Evolutionary conservation across 1,284 basidiomycete genomes (phyloP), one percentile per base, ranked within the genome.

Genomic region (Neolentinus lepideus): DNA sequence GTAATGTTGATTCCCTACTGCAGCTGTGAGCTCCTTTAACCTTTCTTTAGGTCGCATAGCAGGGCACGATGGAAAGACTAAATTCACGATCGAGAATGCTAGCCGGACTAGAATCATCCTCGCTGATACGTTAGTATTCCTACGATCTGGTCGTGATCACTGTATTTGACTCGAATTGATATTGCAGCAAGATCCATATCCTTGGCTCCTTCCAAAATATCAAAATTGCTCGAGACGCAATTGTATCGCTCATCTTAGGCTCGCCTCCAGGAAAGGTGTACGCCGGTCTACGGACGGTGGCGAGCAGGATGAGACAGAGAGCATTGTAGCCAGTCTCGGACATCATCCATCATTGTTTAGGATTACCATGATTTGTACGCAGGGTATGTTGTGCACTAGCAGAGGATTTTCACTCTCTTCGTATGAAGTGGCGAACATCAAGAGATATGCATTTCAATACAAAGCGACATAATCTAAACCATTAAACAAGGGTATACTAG

Each of bases 251-350:
- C 46, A 98, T 98, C 64, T 80, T 98, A 38, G 95, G 95, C 55
- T 94, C 92, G 14, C 95, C 95, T 1, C 95, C 96, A 43, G 95
- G 95, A 56, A 98, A 98, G 68, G 95, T 98, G 1, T 98, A 98
- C 65, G 90, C 92, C 16, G 88, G 92, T 50, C 72, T 96, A 60
- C 82, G 93, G 67, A 94, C 92, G 11, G 91, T 98, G 54, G 92
- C 92, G 66, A 91, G 90, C 61, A 81, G 94, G 59, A 92, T 97
- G 90, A 89, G 90, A 67, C 94, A 97, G 75, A 80, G 95, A 56
- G 88, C 88, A 12, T 58, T 91, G 53, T 91, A 71, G 56, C 11
- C 12, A 50, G 14, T 25, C 47, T 14, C 22, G 9, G 24, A 16
- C 12, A 12, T 31, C 12, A 12, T 31, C 29, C 12, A 12, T 31